Base-by-base conservation (phyloP, 2,329 filamentous ascomycete genomes). In the Aspergillus pseudoterreus region DNA sequence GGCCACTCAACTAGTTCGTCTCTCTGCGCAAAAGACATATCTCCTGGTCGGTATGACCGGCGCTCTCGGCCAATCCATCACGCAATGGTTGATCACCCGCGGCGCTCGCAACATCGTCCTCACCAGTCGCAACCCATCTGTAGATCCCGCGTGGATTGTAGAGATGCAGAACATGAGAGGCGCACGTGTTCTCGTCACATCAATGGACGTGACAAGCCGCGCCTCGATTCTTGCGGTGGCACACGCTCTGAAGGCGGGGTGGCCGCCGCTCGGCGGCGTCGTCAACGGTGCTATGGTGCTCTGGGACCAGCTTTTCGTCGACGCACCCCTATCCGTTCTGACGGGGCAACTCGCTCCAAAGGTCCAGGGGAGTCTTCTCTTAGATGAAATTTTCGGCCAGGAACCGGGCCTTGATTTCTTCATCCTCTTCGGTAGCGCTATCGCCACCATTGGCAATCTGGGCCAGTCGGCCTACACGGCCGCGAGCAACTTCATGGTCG, bases 221-320 rank as follows among this genome's bases (percentile, higher is more conserved):
- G 39, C 30, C 5, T 12, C 43, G 2, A 21, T 55, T 8, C n/a
- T n/a, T 12, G 11, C 45, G 14, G 41, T 48, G 6, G 15, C 19
- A 15, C 12, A n/a, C 11, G 38, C 36, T 2, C 12, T 43, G 47
- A 24, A 15, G 22, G 4, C 3, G 11, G 12, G 50, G 14, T 17
- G 42, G 45, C 11, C 52, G n/a, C 54, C 54, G 2, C 41, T 58
- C 8, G 52, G 43, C 0, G 58, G 56, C 11, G 45, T 57, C 6
- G 35, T 33, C 6, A 50, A 56, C 27, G 55, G 46, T 3, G 55
- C 53, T 1, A 46, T 54, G 43, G 36, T 59, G 2, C 38, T 56
- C 2, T 11, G 30, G 8, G 56, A 57, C 36, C 11, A 4, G 1
- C 45, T 52, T 2, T 54, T 57, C 15, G 14, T 19, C 1, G 14